Evolutionary conservation across 2,329 filamentous ascomycete genomes (phyloP), one percentile per base, ranked within the genome.

Genomic region (Aspergillus spinulosporus): DNA sequence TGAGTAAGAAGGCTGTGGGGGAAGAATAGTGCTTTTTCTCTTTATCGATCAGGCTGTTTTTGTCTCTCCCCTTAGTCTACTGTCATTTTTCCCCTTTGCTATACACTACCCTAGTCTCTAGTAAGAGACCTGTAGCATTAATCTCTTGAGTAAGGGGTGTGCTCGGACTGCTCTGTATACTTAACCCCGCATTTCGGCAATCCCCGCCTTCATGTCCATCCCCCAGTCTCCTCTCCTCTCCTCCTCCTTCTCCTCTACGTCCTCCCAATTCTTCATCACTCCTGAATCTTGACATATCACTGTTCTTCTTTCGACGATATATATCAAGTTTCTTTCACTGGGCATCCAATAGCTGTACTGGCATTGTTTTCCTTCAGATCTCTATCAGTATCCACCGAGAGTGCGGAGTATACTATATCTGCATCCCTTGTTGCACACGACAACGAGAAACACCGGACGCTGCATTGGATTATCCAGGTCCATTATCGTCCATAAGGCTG

Each of bases 391-490:
- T 43, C 14, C 7, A 11, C 26, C 36, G 36, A 8, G 21, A 50
- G n/a, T 52, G 49, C 49, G 49, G 49, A 52, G 49, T 52, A 52
- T 14, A 52, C 15, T 21, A 21, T 21, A 21, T 21, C 21, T 26
- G 28, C 49, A 52, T 44, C 40, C 49, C 49, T 52, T 37, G 29
- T 40, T 44, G 15, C 49, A 51, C 28, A 12, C 21, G 21, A 21
- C 49, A 21, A 49, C 36, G 5, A 21, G 14, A 26, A n/a, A 8
- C 15, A 12, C 9, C 8, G 28, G 14, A 3, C 39, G 15, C 5
- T 21, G 21, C 21, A 21, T 21, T 21, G 21, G 21, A 21, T 21
- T 21, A 21, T 21, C 21, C 21, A 21, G 21, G 21, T 21, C 21
- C 21, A 21, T 21, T 21, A 21, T 21, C 21, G 21, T 21, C 21